Conservation (phyloP, 2,329 filamentous ascomycete genomes). For the Ceratocystis smalleyi region DNA sequence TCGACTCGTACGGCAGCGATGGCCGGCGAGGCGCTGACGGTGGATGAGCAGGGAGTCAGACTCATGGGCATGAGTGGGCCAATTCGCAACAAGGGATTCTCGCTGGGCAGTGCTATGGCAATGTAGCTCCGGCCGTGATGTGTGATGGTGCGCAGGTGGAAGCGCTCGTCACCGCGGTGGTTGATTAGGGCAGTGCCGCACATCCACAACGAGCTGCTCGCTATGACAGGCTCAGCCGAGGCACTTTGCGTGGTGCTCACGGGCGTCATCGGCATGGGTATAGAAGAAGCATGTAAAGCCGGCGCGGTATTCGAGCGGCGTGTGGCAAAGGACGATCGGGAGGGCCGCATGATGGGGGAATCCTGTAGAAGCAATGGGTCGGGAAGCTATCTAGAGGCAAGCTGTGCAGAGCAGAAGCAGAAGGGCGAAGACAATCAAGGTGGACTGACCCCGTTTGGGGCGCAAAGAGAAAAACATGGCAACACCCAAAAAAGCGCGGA, state of each 20-base stretch:
- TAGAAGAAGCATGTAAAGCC: neutral
- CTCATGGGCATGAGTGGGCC: neutral
- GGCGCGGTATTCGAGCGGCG: neutral
- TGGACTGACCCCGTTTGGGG: neutral
- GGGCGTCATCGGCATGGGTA: neutral
- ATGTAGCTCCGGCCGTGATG: neutral
- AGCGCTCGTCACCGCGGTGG: neutral
- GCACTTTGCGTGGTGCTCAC: neutral
- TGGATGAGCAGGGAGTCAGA: neutral
- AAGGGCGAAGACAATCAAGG: neutral
- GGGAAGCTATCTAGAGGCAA: neutral
- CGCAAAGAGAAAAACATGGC: neutral
- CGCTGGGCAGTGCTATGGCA: neutral
- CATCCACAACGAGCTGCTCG: neutral
- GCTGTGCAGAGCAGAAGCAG: neutral
- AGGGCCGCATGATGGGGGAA: neutral
- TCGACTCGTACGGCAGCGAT: neutral
- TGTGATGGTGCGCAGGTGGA: neutral
- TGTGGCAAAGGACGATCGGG: neutral
- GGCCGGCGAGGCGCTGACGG: neutral
- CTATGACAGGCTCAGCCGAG: neutral
- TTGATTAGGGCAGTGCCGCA: neutral
- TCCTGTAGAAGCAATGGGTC: neutral
- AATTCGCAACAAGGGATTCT: neutral
- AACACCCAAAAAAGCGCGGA: neutral